These are phyloP conservation scores for Xylaria telfairii DNA, from an alignment of 495 filamentous ascomycete genomes.

Conservation along the genomic window DNA sequence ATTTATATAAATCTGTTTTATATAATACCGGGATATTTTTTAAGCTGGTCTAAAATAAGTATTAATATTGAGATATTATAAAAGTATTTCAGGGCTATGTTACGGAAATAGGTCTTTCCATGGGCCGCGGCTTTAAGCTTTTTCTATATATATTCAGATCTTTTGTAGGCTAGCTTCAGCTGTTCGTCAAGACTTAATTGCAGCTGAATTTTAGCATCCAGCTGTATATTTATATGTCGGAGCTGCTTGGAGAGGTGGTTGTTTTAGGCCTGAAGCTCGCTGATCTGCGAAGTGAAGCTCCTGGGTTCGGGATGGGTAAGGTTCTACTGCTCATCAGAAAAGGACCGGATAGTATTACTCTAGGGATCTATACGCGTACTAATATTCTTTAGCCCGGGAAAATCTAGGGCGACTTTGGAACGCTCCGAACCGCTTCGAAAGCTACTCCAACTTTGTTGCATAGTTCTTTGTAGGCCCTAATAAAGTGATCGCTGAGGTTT, in stretches of 20 bases:
- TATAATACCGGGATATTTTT: no score
- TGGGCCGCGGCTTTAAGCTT: no score
- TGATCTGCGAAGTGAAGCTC: neutral
- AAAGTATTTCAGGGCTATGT: no score
- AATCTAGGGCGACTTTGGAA: neutral
- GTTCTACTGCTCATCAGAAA: neutral
- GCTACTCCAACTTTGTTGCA: neutral
- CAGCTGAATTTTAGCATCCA: neutral
- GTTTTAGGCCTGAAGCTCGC: neutral
- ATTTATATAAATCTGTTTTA: no score
- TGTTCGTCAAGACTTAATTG: no score
- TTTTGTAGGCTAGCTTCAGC: no score
- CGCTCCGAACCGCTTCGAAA: neutral
- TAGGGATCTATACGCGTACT: neutral
- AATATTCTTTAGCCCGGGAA: neutral
- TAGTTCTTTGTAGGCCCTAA: slow-evolving; percentile 11
- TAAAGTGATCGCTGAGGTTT: slow-evolving; percentile 22
- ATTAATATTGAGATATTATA: no score
- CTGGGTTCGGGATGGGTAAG: neutral
- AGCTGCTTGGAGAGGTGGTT: neutral
- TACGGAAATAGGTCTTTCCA: no score
- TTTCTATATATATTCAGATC: no score
- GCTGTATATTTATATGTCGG: neutral
- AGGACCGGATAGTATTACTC: no score
- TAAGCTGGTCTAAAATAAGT: no score